phyloP scores from a whole-genome alignment of 176 grass and related monocot genomes.

The Cenchrus fungigraminus region DNA sequence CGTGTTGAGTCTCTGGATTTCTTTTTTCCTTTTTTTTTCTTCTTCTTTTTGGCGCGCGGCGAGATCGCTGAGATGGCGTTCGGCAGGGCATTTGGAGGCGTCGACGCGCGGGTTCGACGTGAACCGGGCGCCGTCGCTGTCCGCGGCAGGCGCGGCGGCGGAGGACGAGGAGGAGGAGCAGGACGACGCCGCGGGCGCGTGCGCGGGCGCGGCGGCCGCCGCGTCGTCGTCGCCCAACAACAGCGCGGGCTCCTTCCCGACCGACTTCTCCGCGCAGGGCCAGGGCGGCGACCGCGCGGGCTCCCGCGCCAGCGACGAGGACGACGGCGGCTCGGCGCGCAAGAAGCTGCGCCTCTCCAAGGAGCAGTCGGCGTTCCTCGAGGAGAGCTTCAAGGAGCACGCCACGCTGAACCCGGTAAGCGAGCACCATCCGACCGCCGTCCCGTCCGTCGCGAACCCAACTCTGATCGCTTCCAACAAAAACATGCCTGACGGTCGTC shows the following conservation, averaged over 20 bases:
- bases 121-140: slow-evolving; percentile 59
- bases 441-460: background rate
- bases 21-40: background rate
- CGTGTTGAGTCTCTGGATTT: background rate
- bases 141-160: background rate
- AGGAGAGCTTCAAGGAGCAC: slow-evolving; percentile 94
- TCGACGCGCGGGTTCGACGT: slow-evolving; percentile 81
- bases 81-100: slow-evolving; percentile 60
- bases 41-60: background rate
- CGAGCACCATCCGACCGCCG: background rate
- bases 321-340: slow-evolving; percentile 67
- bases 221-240: slow-evolving; percentile 84
- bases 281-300: slow-evolving; percentile 36
- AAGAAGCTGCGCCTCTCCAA: slow-evolving; percentile 94
- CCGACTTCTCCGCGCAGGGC: slow-evolving; percentile 48
- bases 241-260: slow-evolving; percentile 62
- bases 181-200: slow-evolving; percentile 42
- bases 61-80: slow-evolving; percentile 16
- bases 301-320: slow-evolving; percentile 81
- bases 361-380: slow-evolving; percentile 89
- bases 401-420: slow-evolving; percentile 90
- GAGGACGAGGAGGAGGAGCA: slow-evolving; percentile 43
- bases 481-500: background rate
- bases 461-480: background rate
- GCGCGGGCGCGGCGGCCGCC: slow-evolving; percentile 32